phyloP scores from a whole-genome alignment of 2,329 filamentous ascomycete genomes.

The Alternaria ethzedia region DNA sequence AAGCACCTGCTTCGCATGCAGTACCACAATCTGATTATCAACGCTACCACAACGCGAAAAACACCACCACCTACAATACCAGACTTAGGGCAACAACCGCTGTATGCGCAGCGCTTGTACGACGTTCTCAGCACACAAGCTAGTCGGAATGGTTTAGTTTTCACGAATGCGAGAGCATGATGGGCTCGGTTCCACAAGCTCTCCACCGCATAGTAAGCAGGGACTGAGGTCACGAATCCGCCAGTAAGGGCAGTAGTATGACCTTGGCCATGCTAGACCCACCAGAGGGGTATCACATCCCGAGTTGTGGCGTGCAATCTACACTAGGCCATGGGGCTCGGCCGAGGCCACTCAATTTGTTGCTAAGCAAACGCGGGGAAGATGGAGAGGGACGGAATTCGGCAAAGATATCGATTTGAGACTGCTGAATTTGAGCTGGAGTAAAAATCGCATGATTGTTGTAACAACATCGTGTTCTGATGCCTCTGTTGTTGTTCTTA shows the following conservation, averaged over 20 bases:
- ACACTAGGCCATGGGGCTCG: not conserved
- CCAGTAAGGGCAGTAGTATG: not conserved
- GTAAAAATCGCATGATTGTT: not conserved
- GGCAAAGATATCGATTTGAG: not conserved
- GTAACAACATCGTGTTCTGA: not conserved
- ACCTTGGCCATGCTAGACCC: not conserved
- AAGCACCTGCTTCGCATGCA: not conserved
- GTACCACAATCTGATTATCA: not conserved
- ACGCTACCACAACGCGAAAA: not conserved
- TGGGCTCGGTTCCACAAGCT: not conserved
- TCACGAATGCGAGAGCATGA: not conserved
- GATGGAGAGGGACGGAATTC: not conserved
- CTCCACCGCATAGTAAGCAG: not conserved
- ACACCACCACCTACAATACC: not conserved
- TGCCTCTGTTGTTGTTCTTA: not conserved
- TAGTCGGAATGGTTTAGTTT: not conserved
- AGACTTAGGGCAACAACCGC: not conserved
- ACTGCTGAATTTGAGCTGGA: not conserved
- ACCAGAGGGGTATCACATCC: not conserved
- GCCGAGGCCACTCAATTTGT: not conserved
- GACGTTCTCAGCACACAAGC: not conserved
- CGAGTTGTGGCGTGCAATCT: not conserved
- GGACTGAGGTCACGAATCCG: not conserved
- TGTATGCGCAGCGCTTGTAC: not conserved
- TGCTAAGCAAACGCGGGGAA: constrained; percentile 1